Percentiles rank a stretch among this genome's conserved stretches.
These are phyloP conservation scores for Aphanocladium album DNA, from an alignment of 2,329 filamentous ascomycete species.

Conservation along the genomic window DNA sequence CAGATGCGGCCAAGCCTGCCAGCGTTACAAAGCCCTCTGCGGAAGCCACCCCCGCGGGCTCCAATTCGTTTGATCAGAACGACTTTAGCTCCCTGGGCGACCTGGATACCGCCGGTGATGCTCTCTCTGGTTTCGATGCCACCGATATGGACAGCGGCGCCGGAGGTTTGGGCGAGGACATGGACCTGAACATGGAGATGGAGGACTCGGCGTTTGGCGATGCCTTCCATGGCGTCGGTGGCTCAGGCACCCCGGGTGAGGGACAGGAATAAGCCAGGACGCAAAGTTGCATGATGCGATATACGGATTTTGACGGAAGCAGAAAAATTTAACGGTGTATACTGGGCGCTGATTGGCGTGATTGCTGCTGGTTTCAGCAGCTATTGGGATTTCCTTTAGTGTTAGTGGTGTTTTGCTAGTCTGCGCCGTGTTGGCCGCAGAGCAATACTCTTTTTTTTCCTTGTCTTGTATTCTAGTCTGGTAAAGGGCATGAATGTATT, in stretches of 20 bases:
- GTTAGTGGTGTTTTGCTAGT: neutral
- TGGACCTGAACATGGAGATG: slow-evolving; percentile 62
- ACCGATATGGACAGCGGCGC: slow-evolving; percentile 43
- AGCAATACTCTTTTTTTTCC: neutral
- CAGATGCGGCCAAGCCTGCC: slow-evolving; percentile 20
- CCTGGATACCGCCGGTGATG: slow-evolving; percentile 67
- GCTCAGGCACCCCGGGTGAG: slow-evolving; percentile 3
- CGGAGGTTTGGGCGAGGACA: slow-evolving; percentile 48
- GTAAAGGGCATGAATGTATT: neutral
- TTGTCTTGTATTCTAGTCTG: slow-evolving; percentile 1
- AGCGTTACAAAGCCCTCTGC: slow-evolving; percentile 36
- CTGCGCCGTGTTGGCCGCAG: neutral
- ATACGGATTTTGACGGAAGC: neutral
- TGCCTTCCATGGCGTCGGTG: slow-evolving; percentile 64
- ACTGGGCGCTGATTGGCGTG: slow-evolving; percentile 10
- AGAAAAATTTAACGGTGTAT: slow-evolving; percentile 1
- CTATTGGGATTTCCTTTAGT: neutral
- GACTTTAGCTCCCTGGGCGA: slow-evolving; percentile 62
- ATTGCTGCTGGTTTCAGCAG: slow-evolving; percentile 4
- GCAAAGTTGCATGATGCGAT: neutral
- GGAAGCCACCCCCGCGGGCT: slow-evolving; percentile 38
- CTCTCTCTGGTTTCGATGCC: slow-evolving; percentile 61
- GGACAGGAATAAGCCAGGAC: slow-evolving; percentile 16
- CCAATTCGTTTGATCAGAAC: slow-evolving; percentile 46
- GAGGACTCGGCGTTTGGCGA: slow-evolving; percentile 81